Evolutionary conservation across 139 green algal genomes (phyloP).

Genomic region (Dunaliella primolecta): DNA sequence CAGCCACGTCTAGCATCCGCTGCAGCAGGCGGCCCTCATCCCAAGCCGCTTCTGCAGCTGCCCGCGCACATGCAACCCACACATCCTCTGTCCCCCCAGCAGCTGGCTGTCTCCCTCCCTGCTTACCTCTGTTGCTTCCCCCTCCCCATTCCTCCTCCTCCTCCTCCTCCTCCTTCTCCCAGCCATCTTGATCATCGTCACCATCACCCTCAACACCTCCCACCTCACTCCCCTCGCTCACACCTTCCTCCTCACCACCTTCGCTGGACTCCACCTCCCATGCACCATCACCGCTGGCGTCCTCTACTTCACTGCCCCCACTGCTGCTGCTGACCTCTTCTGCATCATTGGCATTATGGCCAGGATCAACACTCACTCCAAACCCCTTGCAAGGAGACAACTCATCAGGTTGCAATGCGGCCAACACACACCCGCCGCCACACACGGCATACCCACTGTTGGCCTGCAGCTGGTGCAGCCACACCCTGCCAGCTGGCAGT

Average conservation of each 20-base stretch:
- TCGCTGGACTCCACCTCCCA: not conserved
- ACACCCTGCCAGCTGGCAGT: too few species aligned
- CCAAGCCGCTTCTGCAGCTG: constrained; percentile 24
- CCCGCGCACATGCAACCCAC: constrained; percentile 3
- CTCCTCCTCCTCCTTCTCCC: too few species aligned
- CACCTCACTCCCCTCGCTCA: not conserved
- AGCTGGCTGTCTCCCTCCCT: not conserved
- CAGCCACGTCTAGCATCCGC: constrained; percentile 17
- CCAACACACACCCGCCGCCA: not conserved
- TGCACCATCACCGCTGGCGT: not conserved
- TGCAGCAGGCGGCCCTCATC: constrained; percentile 50
- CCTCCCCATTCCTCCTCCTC: not conserved
- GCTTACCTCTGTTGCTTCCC: not conserved
- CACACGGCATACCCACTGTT: not conserved
- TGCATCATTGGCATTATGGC: not conserved
- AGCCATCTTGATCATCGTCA: not conserved
- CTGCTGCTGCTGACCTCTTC: not conserved
- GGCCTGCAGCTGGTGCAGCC: not conserved
- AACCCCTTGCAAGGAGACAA: too few species aligned
- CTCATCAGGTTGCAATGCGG: too few species aligned
- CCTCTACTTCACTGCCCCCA: not conserved
- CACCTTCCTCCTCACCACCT: not conserved
- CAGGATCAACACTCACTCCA: too few species aligned
- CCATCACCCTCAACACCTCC: not conserved
- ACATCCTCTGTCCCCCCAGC: not conserved